These are phyloP conservation scores for Cercospora janseana DNA, from an alignment of 2,329 filamentous ascomycete species.

Conservation along the genomic window DNA sequence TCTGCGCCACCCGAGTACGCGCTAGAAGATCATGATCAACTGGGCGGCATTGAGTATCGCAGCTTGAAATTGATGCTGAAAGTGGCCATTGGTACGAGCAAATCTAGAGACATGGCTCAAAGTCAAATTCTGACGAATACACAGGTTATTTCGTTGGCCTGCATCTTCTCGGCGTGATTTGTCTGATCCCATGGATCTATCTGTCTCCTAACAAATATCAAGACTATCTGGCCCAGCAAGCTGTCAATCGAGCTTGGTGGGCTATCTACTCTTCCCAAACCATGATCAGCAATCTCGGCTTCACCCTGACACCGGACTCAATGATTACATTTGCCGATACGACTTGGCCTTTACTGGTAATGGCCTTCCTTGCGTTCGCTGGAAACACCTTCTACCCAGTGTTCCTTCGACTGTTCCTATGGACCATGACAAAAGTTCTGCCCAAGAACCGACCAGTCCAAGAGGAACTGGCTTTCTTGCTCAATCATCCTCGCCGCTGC, in stretches of 20 bases:
- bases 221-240: constrained; percentile 16
- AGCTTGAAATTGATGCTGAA: constrained; percentile 48
- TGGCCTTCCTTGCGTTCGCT: constrained; percentile 47
- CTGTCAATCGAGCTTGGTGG: constrained; percentile 15
- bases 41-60: constrained; percentile 64
- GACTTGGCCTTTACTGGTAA: constrained; percentile 31
- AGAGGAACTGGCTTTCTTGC: constrained; percentile 52
- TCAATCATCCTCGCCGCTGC: constrained; percentile 62
- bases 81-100: not conserved
- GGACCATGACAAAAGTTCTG: constrained; percentile 42
- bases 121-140: not conserved
- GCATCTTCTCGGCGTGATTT: constrained; percentile 6
- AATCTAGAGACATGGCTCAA: not conserved
- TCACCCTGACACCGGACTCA: constrained; percentile 56
- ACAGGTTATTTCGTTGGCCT: constrained; percentile 7
- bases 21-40: constrained; percentile 50
- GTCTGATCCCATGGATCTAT: constrained; percentile 14
- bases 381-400: constrained; percentile 59
- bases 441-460: constrained; percentile 46
- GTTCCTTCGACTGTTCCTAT: constrained; percentile 58
- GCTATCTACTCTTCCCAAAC: constrained; percentile 47
- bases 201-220: constrained; percentile 8
- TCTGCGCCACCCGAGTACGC: not conserved
- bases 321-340: constrained; percentile 41
- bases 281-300: constrained; percentile 54